Conservation (phyloP, 257 asterid species). For the Nicotiana tomentosiformis region DNA sequence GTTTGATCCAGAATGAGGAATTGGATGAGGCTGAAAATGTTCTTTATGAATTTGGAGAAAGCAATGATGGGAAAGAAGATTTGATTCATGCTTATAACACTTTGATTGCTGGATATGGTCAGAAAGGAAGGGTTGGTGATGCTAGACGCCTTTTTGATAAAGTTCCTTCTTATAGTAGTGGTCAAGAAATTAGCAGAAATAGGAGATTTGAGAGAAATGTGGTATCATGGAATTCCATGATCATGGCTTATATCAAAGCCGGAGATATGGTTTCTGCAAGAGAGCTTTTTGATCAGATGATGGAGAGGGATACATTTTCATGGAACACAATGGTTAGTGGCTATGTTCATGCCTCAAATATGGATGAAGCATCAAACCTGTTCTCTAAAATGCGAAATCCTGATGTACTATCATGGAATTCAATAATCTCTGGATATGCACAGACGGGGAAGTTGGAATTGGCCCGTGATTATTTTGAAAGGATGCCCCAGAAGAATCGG, state of each 20-base stretch:
- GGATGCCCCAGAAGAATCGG: conserved; percentile 53
- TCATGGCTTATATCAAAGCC: conserved; percentile 69
- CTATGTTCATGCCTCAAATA: conserved; percentile 45
- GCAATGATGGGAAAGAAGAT: conserved; percentile 24
- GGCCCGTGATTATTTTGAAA: conserved; percentile 49
- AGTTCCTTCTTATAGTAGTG: conserved; percentile 27
- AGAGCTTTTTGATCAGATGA: conserved; percentile 62
- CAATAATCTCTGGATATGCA: conserved; percentile 62
- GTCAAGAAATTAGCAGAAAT: conserved; percentile 3
- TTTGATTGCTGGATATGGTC: conserved; percentile 80
- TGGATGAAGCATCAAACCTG: conserved; percentile 57
- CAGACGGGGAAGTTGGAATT: conserved; percentile 47
- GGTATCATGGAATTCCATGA: conserved; percentile 85
- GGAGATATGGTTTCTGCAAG: conserved; percentile 57
- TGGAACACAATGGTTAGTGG: conserved; percentile 86
- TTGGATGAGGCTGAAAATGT: conserved; percentile 56
- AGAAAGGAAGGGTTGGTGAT: conserved; percentile 58
- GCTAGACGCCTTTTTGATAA: conserved; percentile 57
- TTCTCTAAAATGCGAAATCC: conserved; percentile 57
- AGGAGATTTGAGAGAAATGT: conserved; percentile 43
- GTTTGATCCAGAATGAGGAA: conserved; percentile 51
- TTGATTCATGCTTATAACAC: conserved; percentile 70
- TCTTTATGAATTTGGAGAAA: conserved; percentile 30
- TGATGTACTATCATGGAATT: conserved; percentile 69
- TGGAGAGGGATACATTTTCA: conserved; percentile 44